Base-by-base conservation (phyloP, 208 protist species). In the Leishmania mexicana region DNA sequence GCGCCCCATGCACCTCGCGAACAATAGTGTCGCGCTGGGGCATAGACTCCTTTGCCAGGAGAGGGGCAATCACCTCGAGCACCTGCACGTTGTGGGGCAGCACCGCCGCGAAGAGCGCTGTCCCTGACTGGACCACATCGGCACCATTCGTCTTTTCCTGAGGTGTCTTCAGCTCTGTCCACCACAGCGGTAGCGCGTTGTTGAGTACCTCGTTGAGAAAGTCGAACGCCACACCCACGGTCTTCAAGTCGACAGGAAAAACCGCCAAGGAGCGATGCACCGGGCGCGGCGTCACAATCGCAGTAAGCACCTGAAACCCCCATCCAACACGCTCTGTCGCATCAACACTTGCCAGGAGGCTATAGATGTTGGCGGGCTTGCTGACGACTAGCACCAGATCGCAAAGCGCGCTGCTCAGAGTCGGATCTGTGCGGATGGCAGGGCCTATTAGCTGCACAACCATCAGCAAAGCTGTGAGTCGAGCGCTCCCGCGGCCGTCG, bases 131-230 rank as follows among this genome's bases (percentile, higher is more conserved):
- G 24, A 92, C 71, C 19, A 93, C 83, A 19, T 70, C 38, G 47
- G 76, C 57, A 54, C 86, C 85, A 78, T 83, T 81, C 24, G 51
- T 42, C n/a, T 62, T 65, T 73, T 84, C 87, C n/a, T 24, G 57
- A 0, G 81, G 76, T 8, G 71, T 4, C n/a, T 42, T 47, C 47
- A 96, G 73, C 78, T 96, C 93, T 47, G 64, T 57, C 90, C 86
- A 89, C 53, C 78, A 72, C 19, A 96, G 73, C 70, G 93, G 93
- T 58, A 96, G 83, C 57, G 93, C 93, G 53, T 90, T 81, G 38
- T 76, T 83, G 13, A 93, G 24, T 7, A 84, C 62, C 31, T 79
- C 51, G 11, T 72, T n/a, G 0, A 89, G 65, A 3, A 84, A 19
- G 17, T 15, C 47, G 42, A 53, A 74, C 24, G 40, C 54, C 73